Conservation (phyloP, 31 red algal species). For the Endocladia muricata region DNA sequence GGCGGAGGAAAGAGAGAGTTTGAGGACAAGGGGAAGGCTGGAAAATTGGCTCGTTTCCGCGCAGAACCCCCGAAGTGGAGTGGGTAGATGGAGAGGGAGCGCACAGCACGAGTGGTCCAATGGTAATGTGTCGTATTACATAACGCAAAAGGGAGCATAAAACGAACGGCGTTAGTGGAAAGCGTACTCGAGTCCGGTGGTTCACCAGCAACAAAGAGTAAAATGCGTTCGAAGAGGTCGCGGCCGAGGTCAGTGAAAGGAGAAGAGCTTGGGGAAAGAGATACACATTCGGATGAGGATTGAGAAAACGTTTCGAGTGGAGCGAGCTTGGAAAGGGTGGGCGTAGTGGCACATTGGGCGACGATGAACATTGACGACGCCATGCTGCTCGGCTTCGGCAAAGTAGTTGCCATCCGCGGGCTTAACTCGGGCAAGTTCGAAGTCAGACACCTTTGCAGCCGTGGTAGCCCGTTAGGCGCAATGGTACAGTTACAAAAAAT, state of each 20-base stretch:
- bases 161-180: conserved; percentile 32
- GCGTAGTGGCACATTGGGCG: too few relatives aligned
- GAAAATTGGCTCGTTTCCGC: too few relatives aligned
- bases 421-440: too few relatives aligned
- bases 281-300: too few relatives aligned
- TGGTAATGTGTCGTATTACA: neutral
- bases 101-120: neutral
- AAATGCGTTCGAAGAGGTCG: conserved; percentile 40
- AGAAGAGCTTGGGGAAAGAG: neutral
- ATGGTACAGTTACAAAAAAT: too few relatives aligned
- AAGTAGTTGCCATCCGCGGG: too few relatives aligned
- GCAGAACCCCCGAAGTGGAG: neutral
- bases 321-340: too few relatives aligned
- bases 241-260: conserved; percentile 39
- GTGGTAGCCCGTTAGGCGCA: too few relatives aligned
- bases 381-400: too few relatives aligned
- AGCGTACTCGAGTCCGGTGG: conserved; percentile 4
- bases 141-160: conserved; percentile 51
- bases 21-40: neutral
- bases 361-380: too few relatives aligned
- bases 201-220: conserved; percentile 15
- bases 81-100: conserved; percentile 2
- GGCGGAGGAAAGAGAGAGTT: neutral
- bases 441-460: too few relatives aligned
- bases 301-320: too few relatives aligned